Conservation (phyloP, 2,329 filamentous ascomycete species). For the Ustilaginoidea virens region DNA sequence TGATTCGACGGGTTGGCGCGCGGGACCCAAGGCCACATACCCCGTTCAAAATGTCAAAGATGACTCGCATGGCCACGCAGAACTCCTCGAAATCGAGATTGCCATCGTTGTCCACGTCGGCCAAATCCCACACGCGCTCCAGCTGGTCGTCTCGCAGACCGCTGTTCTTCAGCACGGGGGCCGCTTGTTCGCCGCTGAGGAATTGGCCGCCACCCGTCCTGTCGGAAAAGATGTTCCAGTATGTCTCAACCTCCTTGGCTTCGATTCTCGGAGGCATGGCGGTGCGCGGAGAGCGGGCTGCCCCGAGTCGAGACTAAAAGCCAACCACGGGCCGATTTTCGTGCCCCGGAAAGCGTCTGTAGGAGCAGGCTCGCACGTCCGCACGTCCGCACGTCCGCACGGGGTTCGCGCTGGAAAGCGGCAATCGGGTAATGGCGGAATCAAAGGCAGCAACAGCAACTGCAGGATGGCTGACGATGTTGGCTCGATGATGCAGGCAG, state of each 20-base stretch:
- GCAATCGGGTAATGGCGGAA: too few species aligned
- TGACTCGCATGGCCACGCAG: constrained; percentile 94
- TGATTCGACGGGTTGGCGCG: too few species aligned
- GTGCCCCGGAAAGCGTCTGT: too few species aligned
- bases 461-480: too few species aligned
- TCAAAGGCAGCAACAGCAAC: too few species aligned
- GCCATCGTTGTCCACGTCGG: constrained; percentile 93
- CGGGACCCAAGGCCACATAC: too few species aligned
- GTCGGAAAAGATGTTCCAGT: constrained; percentile 49
- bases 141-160: constrained; percentile 58
- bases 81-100: constrained; percentile 99
- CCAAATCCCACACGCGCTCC: constrained; percentile 94
- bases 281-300: constrained; percentile 9
- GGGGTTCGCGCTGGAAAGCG: too few species aligned
- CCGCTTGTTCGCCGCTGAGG: constrained; percentile 45
- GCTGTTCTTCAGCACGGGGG: constrained; percentile 48
- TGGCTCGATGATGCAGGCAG: background rate
- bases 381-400: too few species aligned
- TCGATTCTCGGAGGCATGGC: constrained; percentile 46
- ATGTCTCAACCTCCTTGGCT: constrained; percentile 46
- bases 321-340: too few species aligned
- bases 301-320: background rate
- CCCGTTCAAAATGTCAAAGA: constrained; percentile 89
- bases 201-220: constrained; percentile 44
- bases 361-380: too few species aligned